Base-by-base conservation (phyloP, 441 rosid genomes). In the Erodium trifolium region DNA sequence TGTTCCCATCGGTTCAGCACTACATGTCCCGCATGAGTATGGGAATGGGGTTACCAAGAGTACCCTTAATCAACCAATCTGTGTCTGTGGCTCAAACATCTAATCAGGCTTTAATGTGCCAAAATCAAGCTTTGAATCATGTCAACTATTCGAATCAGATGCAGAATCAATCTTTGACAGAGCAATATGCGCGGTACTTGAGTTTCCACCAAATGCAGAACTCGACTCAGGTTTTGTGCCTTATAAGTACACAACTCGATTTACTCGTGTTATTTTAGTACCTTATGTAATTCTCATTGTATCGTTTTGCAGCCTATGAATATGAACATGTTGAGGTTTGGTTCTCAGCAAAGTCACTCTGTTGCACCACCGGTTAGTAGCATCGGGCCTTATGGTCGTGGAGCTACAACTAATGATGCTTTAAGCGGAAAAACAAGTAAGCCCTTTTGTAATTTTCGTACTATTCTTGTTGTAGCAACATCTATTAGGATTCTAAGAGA, bases 1-100 rank as follows among this genome's bases (percentile, higher is more conserved):
- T 89, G 88, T 89, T 82, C 75, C 86, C 87, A 9, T 89, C 87
- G 45, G 68, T 81, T 4, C 96, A 83, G 55, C 86, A 80, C 60
- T 84, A 81, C 51, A 76, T 86, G 73, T 73, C 82, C 75, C 80
- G 80, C 16, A 79, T 89, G 87, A 78, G 84, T 66, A 83, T 87
- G 78, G 84, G 81, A 53, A 79, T 84, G 79, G 81, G 80, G 67
- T 75, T 79, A 0, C 71, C 79, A 34, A 72, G 73, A 74, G 73
- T 82, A 63, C 88, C 89, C 0, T 69, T 82, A 16, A 76, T 81
- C 57, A 78, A 79, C 55, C 86, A 66, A 60, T 71, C 86, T 67
- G 71, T 77, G 66, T 34, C 84, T 2, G 67, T 78, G 77, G 71
- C 85, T 72, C 69, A 73, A 2, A 59, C 78, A 12, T 83, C 80